Evolutionary conservation across 352 stramenopile genomes (phyloP).

Genomic region (Achlya hypogyna): DNA sequence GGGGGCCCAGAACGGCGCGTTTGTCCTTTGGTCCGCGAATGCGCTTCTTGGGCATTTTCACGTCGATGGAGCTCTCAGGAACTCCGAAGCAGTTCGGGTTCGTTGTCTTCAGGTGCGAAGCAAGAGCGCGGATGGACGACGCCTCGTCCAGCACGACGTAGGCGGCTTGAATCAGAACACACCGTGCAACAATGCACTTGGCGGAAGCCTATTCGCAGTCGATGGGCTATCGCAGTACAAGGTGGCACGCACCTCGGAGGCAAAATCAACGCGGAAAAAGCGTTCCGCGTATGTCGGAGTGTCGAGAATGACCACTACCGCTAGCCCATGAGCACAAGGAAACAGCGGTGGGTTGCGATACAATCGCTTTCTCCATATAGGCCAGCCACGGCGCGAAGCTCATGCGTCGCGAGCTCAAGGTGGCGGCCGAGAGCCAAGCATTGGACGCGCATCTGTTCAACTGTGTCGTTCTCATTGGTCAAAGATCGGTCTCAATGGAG

Average conservation of each 20-base stretch:
- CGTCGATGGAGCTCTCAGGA: not conserved
- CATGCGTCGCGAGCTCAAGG: not conserved
- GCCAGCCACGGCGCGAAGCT: not conserved
- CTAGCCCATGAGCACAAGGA: not conserved
- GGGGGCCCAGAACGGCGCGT: not conserved
- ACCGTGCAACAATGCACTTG: conserved; percentile 2
- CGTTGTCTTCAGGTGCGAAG: not conserved
- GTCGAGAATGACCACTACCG: not conserved
- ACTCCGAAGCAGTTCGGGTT: conserved; percentile 5
- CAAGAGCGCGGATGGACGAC: not conserved
- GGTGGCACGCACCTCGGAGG: not conserved
- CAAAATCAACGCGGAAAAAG: conserved; percentile 15
- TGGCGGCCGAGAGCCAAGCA: conserved; percentile 10
- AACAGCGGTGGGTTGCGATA: not conserved
- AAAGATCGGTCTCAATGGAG: no score
- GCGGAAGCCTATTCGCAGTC: not conserved
- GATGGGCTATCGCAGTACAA: not conserved
- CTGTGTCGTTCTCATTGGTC: no score
- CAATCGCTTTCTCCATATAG: conserved; percentile 9
- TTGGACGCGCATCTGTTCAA: not conserved
- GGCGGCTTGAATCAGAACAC: conserved; percentile 8
- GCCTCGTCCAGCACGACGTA: not conserved
- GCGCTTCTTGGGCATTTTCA: conserved; percentile 8
- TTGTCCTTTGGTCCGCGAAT: conserved; percentile 10
- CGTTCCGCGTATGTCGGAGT: not conserved